Conservation (phyloP, 2,329 filamentous ascomycete genomes). For the Xylaria multiplex region DNA sequence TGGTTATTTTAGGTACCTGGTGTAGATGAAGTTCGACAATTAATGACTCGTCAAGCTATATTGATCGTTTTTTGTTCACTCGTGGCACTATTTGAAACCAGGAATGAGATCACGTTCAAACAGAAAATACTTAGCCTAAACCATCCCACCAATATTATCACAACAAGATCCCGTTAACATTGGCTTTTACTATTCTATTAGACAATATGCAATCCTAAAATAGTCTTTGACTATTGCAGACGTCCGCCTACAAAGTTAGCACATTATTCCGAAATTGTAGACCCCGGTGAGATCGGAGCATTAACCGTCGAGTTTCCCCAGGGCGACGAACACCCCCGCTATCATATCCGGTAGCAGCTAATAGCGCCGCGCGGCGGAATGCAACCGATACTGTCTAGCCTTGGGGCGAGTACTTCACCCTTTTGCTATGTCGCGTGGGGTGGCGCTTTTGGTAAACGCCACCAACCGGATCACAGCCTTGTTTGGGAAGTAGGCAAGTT, state of each 20-base stretch:
- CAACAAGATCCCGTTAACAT: background rate
- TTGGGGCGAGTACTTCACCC: slow-evolving; percentile 8
- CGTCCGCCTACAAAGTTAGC: background rate
- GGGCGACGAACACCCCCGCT: slow-evolving; percentile 1
- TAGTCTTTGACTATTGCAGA: slow-evolving; percentile 8
- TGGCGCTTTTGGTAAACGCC: slow-evolving; percentile 12
- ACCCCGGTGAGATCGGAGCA: no score
- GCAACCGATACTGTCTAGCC: background rate
- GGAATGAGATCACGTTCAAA: background rate
- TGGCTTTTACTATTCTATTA: background rate
- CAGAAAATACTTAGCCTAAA: background rate
- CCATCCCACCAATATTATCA: background rate
- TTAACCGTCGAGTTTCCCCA: slow-evolving; percentile 5
- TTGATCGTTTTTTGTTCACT: background rate
- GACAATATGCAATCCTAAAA: background rate
- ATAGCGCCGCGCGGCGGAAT: slow-evolving; percentile 14
- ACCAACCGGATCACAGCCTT: slow-evolving; percentile 28
- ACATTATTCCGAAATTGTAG: background rate
- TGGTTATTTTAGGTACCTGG: background rate
- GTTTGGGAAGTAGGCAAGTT: slow-evolving; percentile 22
- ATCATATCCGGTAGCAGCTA: slow-evolving; percentile 19
- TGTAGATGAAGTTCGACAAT: background rate
- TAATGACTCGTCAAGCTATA: background rate
- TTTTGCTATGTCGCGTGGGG: slow-evolving; percentile 12
- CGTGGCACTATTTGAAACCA: background rate